A percentile compares a stretch with the other conserved stretches of the same genome.
Evolutionary conservation across 78 protist species (phyloP).

Genomic region (Protostelium mycophagum): DNA sequence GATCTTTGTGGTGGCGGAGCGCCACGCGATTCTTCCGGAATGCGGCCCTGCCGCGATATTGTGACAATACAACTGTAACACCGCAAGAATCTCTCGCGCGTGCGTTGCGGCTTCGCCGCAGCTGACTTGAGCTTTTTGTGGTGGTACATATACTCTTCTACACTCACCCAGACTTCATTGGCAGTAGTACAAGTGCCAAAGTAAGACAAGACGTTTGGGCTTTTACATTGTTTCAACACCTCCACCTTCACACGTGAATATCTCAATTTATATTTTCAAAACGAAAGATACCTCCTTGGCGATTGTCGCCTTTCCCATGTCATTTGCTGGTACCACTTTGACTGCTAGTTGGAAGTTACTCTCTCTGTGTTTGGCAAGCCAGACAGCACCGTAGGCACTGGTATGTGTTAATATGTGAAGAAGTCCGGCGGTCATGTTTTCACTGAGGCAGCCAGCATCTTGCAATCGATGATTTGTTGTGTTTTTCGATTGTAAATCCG

Average conservation of each 20-base stretch:
- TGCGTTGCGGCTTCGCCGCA: too few relatives aligned
- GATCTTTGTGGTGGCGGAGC: too few relatives aligned
- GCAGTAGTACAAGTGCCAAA: slow-evolving; percentile 35
- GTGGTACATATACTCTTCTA: slow-evolving; percentile 8
- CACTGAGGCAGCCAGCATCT: too few relatives aligned
- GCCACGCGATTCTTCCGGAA: too few relatives aligned
- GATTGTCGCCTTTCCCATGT: slow-evolving; percentile 27
- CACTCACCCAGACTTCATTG: slow-evolving; percentile 45
- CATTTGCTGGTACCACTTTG: slow-evolving; percentile 39
- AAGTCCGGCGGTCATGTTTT: too few relatives aligned
- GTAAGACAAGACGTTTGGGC: slow-evolving; percentile 50
- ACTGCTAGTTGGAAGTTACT: slow-evolving; percentile 25
- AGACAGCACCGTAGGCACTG: slow-evolving; percentile 56
- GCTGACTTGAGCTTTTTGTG: too few relatives aligned
- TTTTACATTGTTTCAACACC: slow-evolving; percentile 51
- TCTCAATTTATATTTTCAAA: background rate
- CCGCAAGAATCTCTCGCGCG: too few relatives aligned
- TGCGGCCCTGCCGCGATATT: too few relatives aligned
- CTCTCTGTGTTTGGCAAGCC: slow-evolving; percentile 40
- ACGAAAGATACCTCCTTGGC: slow-evolving; percentile 31
- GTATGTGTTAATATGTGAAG: too few relatives aligned
- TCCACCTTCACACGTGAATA: slow-evolving; percentile 26
- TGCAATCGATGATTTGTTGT: too few relatives aligned
- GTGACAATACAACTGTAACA: too few relatives aligned
- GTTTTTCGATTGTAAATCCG: too few relatives aligned